phyloP scores from a whole-genome alignment of 169 alveolate genomes.

The Plasmodium adleri region DNA sequence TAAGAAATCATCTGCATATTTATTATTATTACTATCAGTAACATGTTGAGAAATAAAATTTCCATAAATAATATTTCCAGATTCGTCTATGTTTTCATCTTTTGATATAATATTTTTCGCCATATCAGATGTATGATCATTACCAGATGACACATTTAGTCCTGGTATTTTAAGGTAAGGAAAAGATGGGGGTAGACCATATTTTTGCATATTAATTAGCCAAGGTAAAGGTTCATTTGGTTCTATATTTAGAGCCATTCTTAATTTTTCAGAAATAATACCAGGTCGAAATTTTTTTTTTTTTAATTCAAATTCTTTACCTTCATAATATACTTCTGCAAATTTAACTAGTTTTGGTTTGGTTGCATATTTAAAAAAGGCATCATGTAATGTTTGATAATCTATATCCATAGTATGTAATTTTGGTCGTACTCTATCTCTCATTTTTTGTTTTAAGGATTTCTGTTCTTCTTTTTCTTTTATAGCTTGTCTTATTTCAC shows the following conservation, averaged over 20 bases:
- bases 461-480: constrained; percentile 95
- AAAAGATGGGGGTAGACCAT: constrained; percentile 99
- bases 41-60: constrained; percentile 78
- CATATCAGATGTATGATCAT: constrained; percentile 65
- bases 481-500: constrained; percentile 93
- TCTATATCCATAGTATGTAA: constrained; percentile 97
- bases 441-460: constrained; percentile 95
- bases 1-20: constrained; percentile 81
- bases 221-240: constrained; percentile 97
- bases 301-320: constrained; percentile 96
- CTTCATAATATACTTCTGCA: constrained; percentile 98
- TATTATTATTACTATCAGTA: constrained; percentile 33
- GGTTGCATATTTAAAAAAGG: constrained; percentile 97
- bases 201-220: constrained; percentile 97
- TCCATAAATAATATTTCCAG: constrained; percentile 82
- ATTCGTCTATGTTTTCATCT: constrained; percentile 88
- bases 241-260: constrained; percentile 97
- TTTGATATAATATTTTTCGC: background rate
- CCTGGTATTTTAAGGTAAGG: constrained; percentile 98
- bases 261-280: constrained; percentile 92
- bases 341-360: constrained; percentile 95
- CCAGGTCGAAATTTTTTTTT: constrained; percentile 97
- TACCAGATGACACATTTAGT: constrained; percentile 91
- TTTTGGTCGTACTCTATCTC: constrained; percentile 98
- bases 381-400: constrained; percentile 97